Evolutionary conservation across 805 yeast genomes (phyloP).

Genomic region (Candida saitoana): DNA sequence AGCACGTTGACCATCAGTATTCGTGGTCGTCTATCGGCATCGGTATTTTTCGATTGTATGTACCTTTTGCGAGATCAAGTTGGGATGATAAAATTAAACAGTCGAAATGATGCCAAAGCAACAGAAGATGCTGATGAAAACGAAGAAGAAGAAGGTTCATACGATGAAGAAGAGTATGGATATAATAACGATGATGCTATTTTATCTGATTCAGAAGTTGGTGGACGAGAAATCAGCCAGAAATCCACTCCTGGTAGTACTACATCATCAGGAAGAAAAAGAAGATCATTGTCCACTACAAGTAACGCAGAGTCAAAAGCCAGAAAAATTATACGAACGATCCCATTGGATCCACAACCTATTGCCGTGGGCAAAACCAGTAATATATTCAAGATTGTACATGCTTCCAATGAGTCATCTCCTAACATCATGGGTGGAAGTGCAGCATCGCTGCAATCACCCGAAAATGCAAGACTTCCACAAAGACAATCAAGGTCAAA

Average conservation of each 20-base stretch:
- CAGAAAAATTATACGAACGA: slow-evolving; percentile 67
- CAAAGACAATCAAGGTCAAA: neutral
- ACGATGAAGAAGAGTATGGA: slow-evolving; percentile 21
- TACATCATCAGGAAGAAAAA: slow-evolving; percentile 33
- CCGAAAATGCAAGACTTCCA: neutral
- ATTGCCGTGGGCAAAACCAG: slow-evolving; percentile 44
- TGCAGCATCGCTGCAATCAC: slow-evolving; percentile 7
- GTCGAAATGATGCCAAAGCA: slow-evolving; percentile 20
- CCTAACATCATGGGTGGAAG: slow-evolving; percentile 18
- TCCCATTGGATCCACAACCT: slow-evolving; percentile 82
- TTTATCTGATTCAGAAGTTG: slow-evolving; percentile 17
- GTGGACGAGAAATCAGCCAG: slow-evolving; percentile 17
- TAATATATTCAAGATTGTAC: slow-evolving; percentile 35
- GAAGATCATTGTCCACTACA: slow-evolving; percentile 50
- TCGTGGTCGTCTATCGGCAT: slow-evolving; percentile 84
- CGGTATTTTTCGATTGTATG: slow-evolving; percentile 86
- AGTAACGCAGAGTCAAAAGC: slow-evolving; percentile 69
- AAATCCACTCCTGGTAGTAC: slow-evolving; percentile 38
- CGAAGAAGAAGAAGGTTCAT: slow-evolving; percentile 23
- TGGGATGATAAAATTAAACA: slow-evolving; percentile 70
- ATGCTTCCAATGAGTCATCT: slow-evolving; percentile 29
- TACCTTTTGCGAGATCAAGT: slow-evolving; percentile 82
- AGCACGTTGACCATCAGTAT: slow-evolving; percentile 49
- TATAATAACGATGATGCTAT: slow-evolving; percentile 18
- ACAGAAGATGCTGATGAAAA: slow-evolving; percentile 24